A percentile compares a stretch with the other conserved stretches of the same genome.
These are phyloP conservation scores for Cystofilobasidium macerans DNA, from an alignment of 768 basidiomycete species.

Conservation along the genomic window DNA sequence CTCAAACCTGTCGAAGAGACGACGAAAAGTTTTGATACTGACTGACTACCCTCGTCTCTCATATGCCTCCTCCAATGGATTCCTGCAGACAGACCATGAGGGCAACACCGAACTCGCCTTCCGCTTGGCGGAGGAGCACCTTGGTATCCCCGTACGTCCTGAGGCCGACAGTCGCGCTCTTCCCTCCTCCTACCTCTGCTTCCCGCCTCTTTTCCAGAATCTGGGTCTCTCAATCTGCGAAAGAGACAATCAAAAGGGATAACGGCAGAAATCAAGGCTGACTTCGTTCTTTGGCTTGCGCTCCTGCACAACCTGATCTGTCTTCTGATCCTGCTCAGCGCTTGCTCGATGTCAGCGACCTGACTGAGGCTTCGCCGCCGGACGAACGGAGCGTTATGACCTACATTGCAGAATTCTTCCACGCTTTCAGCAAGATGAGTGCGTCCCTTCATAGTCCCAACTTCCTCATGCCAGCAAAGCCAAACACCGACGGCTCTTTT, in stretches of 20 bases:
- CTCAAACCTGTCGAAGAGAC: no score
- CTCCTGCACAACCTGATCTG: neutral
- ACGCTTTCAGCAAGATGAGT: conserved; percentile 97
- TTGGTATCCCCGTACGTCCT: conserved; percentile 72
- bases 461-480: neutral
- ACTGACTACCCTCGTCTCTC: neutral
- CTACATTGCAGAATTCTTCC: conserved; percentile 81
- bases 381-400: conserved; percentile 65
- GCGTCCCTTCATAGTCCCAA: conserved; percentile 30
- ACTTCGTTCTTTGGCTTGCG: no score
- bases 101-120: conserved; percentile 82
- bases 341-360: conserved; percentile 89
- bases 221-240: no score
- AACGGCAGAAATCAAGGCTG: no score
- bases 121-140: conserved; percentile 69
- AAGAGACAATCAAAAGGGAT: no score
- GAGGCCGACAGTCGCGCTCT: no score
- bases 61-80: conserved; percentile 4
- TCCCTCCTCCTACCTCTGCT: no score
- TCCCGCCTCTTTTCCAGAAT: no score
- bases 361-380: conserved; percentile 74
- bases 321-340: conserved; percentile 50
- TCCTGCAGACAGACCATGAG: conserved; percentile 55
- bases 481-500: no score
- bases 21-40: neutral